Conservation (phyloP, 306 rosid genomes). For the Rosa persica region DNA sequence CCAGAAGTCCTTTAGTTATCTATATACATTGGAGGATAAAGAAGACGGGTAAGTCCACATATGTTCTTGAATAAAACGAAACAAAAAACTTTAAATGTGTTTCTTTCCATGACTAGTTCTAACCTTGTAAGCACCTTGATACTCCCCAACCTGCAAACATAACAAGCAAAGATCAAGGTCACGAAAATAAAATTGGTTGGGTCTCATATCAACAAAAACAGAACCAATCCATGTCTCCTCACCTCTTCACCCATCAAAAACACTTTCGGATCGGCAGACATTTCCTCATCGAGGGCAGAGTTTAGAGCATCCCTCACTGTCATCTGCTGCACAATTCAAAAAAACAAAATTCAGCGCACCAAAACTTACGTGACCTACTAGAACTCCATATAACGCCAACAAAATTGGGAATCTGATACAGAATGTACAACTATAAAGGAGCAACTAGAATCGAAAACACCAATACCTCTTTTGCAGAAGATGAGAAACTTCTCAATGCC, state of each 20-base stretch:
- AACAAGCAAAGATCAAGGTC: not conserved
- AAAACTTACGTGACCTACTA: not conserved
- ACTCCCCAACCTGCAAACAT: slow-evolving; percentile 85
- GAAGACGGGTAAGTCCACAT: not conserved
- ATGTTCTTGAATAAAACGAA: not conserved
- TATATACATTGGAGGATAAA: slow-evolving; percentile 17
- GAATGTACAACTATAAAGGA: not conserved
- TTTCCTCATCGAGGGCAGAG: slow-evolving; percentile 97
- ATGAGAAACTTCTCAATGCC: slow-evolving; percentile 58
- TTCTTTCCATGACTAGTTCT: slow-evolving; percentile 8
- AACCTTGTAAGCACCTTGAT: slow-evolving; percentile 99
- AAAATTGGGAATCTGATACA: not conserved
- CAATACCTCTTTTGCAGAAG: slow-evolving; percentile 71
- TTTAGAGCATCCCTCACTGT: slow-evolving; percentile 87
- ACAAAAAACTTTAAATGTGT: slow-evolving; percentile 11
- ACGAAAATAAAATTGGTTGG: not conserved
- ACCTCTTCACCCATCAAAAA: slow-evolving; percentile 99
- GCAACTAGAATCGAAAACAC: not conserved
- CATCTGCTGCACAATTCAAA: slow-evolving; percentile 48
- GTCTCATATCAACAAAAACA: not conserved
- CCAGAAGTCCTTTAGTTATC: slow-evolving; percentile 92
- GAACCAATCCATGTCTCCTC: slow-evolving; percentile 12
- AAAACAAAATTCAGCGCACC: not conserved
- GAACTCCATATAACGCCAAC: not conserved
- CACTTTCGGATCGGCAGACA: slow-evolving; percentile 96